phyloP scores from a whole-genome alignment of 164 flowering plant genomes.

The Sedum album region DNA sequence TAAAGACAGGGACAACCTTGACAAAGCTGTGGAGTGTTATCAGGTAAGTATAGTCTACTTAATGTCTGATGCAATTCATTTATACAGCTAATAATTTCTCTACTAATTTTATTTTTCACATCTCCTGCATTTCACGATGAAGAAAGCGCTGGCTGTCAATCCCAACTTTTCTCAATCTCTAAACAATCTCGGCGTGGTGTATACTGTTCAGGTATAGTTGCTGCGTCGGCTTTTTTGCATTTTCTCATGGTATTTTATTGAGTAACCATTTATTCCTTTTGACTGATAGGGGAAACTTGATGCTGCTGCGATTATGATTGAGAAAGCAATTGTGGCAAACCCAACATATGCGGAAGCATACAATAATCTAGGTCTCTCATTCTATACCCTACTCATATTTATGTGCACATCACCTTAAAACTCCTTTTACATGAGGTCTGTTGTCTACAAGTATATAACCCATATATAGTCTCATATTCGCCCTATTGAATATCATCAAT shows the following conservation, averaged over 20 bases:
- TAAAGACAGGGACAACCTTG: slow-evolving; percentile 97
- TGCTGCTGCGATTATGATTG: slow-evolving; percentile 96
- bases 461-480: background rate
- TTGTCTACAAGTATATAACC: background rate
- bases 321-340: slow-evolving; percentile 95
- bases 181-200: slow-evolving; percentile 98
- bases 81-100: background rate
- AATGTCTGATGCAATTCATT: background rate
- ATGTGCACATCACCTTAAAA: background rate
- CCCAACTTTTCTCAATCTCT: slow-evolving; percentile 94
- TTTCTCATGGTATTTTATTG: background rate
- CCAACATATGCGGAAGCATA: slow-evolving; percentile 98
- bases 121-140: slow-evolving; percentile 16
- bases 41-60: slow-evolving; percentile 40
- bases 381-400: slow-evolving; percentile 1
- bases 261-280: background rate
- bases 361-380: slow-evolving; percentile 71
- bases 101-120: no score
- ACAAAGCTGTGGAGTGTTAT: slow-evolving; percentile 97
- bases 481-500: background rate
- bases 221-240: background rate
- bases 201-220: slow-evolving; percentile 84
- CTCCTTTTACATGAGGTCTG: background rate
- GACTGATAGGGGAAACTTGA: slow-evolving; percentile 88
- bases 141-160: slow-evolving; percentile 90